Conservation (phyloP, 306 rosid species). For the Vicia faba region DNA sequence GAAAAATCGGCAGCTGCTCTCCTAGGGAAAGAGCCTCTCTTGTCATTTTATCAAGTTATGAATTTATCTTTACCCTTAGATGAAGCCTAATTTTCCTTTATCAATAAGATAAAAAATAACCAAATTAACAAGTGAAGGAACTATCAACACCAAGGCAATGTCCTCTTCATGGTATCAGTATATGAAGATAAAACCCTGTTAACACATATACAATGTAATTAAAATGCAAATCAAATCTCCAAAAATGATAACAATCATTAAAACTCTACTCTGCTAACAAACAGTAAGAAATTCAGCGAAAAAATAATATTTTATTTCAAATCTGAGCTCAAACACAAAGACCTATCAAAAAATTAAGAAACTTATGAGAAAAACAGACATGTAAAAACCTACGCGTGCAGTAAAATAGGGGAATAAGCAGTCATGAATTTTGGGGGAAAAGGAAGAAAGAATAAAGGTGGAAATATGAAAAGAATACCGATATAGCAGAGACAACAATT, state of each 20-base stretch:
- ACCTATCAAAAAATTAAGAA: not conserved
- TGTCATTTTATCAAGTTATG: conserved; percentile 21
- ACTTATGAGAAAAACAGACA: not conserved
- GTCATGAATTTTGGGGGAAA: conserved; percentile 7
- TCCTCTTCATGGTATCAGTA: conserved; percentile 70
- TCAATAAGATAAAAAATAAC: conserved; percentile 7
- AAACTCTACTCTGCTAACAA: conserved; percentile 29
- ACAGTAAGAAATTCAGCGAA: conserved; percentile 4
- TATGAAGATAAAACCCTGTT: conserved; percentile 30
- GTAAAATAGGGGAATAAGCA: conserved; percentile 2
- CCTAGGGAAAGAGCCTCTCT: conserved; percentile 73
- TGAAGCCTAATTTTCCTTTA: not conserved
- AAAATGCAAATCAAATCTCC: not conserved
- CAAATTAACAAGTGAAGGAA: conserved; percentile 11
- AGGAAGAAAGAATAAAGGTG: conserved; percentile 3
- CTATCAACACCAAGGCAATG: conserved; percentile 54
- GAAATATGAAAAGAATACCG: conserved; percentile 29
- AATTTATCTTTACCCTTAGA: too few species aligned
- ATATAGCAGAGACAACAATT: conserved; percentile 8
- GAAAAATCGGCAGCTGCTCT: conserved; percentile 63
- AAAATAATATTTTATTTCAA: not conserved
- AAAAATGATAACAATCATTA: conserved; percentile 20
- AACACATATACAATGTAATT: conserved; percentile 10
- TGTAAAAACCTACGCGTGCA: conserved; percentile 23
- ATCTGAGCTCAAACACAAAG: not conserved